Base-by-base conservation (phyloP, 163 green algal species). In the Chlamydomonas reinhardtii region DNA sequence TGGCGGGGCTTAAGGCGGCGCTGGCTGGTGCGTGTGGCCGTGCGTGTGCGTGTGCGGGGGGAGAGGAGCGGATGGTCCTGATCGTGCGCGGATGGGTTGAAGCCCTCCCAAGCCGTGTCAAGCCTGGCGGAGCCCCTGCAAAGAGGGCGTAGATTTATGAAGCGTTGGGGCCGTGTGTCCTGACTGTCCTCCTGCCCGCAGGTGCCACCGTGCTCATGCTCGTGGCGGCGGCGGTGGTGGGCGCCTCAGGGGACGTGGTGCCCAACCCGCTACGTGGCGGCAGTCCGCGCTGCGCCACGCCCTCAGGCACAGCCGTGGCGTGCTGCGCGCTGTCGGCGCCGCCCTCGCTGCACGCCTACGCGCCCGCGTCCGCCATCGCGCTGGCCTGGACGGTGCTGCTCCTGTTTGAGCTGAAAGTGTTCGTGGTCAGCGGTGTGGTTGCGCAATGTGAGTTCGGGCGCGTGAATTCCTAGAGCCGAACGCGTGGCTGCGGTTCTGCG, bases 401-500 rank as follows among this genome's bases (percentile, higher is more conserved):
- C 65, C 31, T 86, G 65, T 85, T 82, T 24, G 77, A 91, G 88
- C 54, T 91, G 72, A 89, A 89, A 73, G 76, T 89, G 52, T 91
- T 75, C 72, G 74, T 87, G 64, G 79, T 89, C 4, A 34, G 52
- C 24, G 88, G 88, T 59, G 80, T 82, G 25, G 79, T 91, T 54
- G 84, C 83, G 61, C 88, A 86, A 73, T 70, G 70, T 72, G n/a
- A 31, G 35, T 48, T 48, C n/a, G n/a, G n/a, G n/a, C n/a, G n/a
- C n/a, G n/a, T n/a, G n/a, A n/a, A n/a, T n/a, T n/a, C n/a, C n/a
- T n/a, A n/a, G n/a, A n/a, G n/a, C n/a, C n/a, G n/a, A n/a, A n/a
- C n/a, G n/a, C 8, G 39, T 48, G 5, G 31, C 54, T 34, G 32
- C 54, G 56, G n/a, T n/a, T n/a, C 32, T 59, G 32, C 54, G 20